Conservation (phyloP, 2,329 filamentous ascomycete genomes). For the Paraphaeosphaeria sporulosa region DNA sequence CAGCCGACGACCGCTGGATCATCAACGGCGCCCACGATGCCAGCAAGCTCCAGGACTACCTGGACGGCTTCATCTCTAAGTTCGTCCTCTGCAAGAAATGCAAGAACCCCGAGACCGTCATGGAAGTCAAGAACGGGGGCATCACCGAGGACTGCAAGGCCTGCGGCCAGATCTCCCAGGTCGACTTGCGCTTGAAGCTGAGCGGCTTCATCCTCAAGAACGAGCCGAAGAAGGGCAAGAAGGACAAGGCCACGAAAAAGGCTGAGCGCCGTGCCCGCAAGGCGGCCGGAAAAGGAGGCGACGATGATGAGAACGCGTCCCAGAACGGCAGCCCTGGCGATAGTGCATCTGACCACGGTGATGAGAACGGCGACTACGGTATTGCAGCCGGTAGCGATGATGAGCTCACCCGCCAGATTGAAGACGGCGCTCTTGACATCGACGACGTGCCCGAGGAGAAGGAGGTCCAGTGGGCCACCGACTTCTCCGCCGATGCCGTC, state of each 20-base stretch:
- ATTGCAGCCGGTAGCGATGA: constrained; percentile 84
- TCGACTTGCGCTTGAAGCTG: constrained; percentile 93
- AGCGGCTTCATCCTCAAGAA: constrained; percentile 98
- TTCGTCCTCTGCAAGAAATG: constrained; percentile 99
- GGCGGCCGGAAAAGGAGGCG: constrained; percentile 65
- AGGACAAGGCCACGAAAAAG: constrained; percentile 95
- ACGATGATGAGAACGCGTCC: constrained; percentile 63
- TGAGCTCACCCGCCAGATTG: constrained; percentile 82
- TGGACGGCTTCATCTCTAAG: constrained; percentile 97
- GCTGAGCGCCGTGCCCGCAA: constrained; percentile 85
- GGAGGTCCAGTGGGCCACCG: constrained; percentile 93
- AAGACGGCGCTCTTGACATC: constrained; percentile 74
- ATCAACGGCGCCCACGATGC: constrained; percentile 99
- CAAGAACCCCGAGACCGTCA: constrained; percentile 98
- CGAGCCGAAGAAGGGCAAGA: constrained; percentile 90
- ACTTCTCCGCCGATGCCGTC: constrained; percentile 94
- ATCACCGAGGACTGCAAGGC: constrained; percentile 98
- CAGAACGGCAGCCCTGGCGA: constrained; percentile 69
- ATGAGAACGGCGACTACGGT: constrained; percentile 71
- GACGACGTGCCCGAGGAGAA: constrained; percentile 75
- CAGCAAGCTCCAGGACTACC: constrained; percentile 94
- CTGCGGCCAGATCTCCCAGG: constrained; percentile 90
- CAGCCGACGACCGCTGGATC: constrained; percentile 98
- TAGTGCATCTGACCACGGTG: constrained; percentile 69
- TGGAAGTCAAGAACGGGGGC: constrained; percentile 90